phyloP scores from a whole-genome alignment of 208 protist genomes.

The Acanthamoeba royreba region DNA sequence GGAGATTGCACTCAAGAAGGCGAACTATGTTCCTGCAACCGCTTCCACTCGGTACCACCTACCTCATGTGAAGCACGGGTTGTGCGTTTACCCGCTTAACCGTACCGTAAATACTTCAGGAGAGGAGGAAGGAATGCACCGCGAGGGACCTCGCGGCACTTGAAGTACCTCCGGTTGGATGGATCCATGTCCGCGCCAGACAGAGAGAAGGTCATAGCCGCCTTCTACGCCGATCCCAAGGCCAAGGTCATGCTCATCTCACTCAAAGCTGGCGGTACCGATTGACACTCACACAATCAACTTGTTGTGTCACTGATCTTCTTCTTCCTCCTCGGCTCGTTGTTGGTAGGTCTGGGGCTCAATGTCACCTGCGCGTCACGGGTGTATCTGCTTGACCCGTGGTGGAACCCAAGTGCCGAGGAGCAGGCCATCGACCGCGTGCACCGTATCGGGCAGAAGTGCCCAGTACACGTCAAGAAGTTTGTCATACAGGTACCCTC shows the following conservation, averaged over 20 bases:
- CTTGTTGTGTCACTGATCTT: not conserved
- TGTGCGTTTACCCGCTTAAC: no score
- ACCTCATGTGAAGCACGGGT: no score
- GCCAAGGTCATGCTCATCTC: not conserved
- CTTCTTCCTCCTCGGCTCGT: not conserved
- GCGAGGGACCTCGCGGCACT: not conserved
- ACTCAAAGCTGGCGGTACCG: constrained; percentile 71
- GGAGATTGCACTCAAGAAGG: constrained; percentile 40
- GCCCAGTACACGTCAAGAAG: constrained; percentile 53
- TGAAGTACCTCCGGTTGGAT: constrained; percentile 61
- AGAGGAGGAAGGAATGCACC: no score
- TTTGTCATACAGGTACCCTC: constrained; percentile 61
- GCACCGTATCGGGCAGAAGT: constrained; percentile 64
- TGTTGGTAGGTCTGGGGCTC: constrained; percentile 55
- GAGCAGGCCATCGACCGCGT: constrained; percentile 74
- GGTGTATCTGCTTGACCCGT: constrained; percentile 70
- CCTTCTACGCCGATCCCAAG: constrained; percentile 59
- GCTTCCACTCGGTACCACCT: not conserved
- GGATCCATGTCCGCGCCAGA: constrained; percentile 60
- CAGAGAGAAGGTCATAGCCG: constrained; percentile 45
- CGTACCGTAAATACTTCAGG: no score
- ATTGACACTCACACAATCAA: not conserved
- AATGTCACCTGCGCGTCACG: constrained; percentile 66
- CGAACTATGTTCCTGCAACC: not conserved
- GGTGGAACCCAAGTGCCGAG: constrained; percentile 70